Base-by-base conservation (phyloP, 1,284 basidiomycete species). In the Microbotryum scabiosae region DNA sequence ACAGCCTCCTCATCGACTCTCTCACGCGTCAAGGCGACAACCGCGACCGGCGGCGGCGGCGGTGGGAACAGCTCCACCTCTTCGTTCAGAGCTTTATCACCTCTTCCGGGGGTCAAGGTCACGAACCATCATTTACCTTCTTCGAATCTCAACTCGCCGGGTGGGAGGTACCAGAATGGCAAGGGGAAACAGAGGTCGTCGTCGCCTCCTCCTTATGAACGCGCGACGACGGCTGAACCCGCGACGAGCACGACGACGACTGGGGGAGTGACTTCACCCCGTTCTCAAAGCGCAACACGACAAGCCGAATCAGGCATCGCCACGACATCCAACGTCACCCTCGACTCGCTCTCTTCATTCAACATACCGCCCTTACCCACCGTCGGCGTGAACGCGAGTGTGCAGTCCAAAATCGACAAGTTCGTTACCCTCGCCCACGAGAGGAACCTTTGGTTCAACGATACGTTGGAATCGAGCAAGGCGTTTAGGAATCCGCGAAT, bases 401-500 rank as follows among this genome's bases (percentile, higher is more conserved):
- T 47, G 1, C 70, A 92, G 89, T 79, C 82, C 2, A 93, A 93
- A 74, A 80, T 92, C 20, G 76, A 81, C 0, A 84, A 86, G 62
- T 97, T 87, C 71, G 82, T 84, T 61, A 73, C 77, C 6, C 81
- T 91, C 60, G 74, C 77, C 73, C 53, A 85, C 65, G 80, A 82
- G 59, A 82, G 86, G n/a, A 78, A 77, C 1, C 85, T 85, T 65
- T 92, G 96, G 73, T 97, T 96, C 78, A 97, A 97, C 74, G 88
- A 91, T 73, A 88, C 88, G 1, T 82, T 98, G 43, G 87, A 93
- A 83, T 81, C 84, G 9, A 90, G 87, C 67, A 85, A 89, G 28
- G 84, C 89, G 0, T 97, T 97, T 76, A 85, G 90, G 30, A 97
- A 98, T 71, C 94, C 94, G 0, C 88, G 96, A 73, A 82, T 97